Evolutionary conservation across 2,329 filamentous ascomycete species (phyloP), one percentile per base, ranked within the genome.

Genomic region (Fusarium metavorans): DNA sequence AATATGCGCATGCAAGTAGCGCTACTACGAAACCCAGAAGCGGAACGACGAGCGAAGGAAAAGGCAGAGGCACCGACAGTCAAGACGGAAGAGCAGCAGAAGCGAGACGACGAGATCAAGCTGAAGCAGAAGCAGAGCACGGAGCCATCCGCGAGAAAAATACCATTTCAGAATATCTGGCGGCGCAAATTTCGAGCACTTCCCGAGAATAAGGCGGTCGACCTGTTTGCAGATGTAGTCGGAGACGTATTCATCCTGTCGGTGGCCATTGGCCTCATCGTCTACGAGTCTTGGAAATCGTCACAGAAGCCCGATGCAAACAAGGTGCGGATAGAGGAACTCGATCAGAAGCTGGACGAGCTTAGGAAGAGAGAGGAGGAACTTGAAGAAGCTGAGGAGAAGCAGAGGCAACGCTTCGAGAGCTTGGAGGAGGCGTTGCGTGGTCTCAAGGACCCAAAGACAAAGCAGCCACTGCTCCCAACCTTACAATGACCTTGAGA

Each of bases 1-100:
- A 92, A 92, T 77, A 92, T 92, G 91, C 87, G 89, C 61, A 80
- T 91, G 76, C 88, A 87, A 16, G 91, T 92, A 5, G 88, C 90
- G 4, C 78, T 90, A 5, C 80, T 92, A 41, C 87, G 90, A 71
- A 89, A 92, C 66, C 82, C 83, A 43, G 87, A 89, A 34, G 89
- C 89, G 20, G 89, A 91, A 77, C 86, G 86, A 70, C 85, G 86
- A 67, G 90, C 90, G 16, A 91, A 87, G 75, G 91, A 92, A 77
- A 89, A 88, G 70, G 90, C 90, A 64, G 90, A 91, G 78, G 86
- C 90, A 10, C 90, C 90, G 10, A 92, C 90, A 2, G 90, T 91
- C 45, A 91, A 91, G 81, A 92, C 90, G 20, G 88, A 91, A 77
- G 90, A 92, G 78, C 88, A 92, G 77, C 79, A 84, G 50, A 86